These are phyloP conservation scores for Euphorbia lathyris DNA, from an alignment of 345 rosid species.

Conservation along the genomic window DNA sequence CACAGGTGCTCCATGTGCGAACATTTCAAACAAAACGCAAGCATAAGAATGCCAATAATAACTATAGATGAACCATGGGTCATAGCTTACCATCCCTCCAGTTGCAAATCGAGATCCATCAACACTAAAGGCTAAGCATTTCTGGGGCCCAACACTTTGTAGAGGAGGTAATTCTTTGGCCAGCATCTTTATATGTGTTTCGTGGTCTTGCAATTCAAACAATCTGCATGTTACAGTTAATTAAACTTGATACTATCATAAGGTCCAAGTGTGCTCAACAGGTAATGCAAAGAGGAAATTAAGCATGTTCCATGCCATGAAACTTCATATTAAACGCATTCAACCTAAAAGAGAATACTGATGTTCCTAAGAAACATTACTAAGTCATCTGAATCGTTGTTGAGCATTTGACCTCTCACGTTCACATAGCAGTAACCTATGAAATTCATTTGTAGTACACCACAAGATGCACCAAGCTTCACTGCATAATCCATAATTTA, in stretches of 20 bases:
- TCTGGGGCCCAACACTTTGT: constrained; percentile 63
- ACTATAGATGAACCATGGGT: not conserved
- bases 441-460: not conserved
- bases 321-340: not conserved
- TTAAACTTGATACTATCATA: constrained; percentile 4
- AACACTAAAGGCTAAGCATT: constrained; percentile 79
- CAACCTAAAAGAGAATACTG: not conserved
- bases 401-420: not conserved
- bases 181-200: constrained; percentile 42
- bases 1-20: not conserved
- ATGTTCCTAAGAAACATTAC: not conserved
- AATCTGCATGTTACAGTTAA: constrained; percentile 44
- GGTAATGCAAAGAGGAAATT: not conserved
- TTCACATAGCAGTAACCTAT: not conserved
- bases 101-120: constrained; percentile 86
- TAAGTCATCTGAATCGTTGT: not conserved
- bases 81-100: constrained; percentile 78
- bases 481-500: not conserved
- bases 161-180: constrained; percentile 60
- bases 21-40: not conserved
- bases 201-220: constrained; percentile 60
- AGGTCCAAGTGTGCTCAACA: not conserved
- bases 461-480: not conserved
- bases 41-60: not conserved
- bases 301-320: not conserved